phyloP scores from a whole-genome alignment of 371 early-diverging fungal species.

The Apophysomyces elegans region DNA sequence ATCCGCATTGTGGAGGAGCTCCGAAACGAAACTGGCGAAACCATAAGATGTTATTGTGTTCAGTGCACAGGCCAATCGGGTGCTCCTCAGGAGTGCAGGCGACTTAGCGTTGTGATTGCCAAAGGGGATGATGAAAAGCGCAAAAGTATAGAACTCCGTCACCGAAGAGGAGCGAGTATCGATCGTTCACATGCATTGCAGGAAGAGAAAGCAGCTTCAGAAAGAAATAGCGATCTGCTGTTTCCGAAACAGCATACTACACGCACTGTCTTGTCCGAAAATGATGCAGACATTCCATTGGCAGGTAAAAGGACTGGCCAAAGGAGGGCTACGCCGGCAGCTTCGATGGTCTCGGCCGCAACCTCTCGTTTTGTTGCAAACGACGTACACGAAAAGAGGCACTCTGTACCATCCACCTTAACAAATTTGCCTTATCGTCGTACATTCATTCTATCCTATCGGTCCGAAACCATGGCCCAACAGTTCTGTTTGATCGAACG shows the following conservation, averaged over 20 bases:
- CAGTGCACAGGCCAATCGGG: conserved; percentile 25
- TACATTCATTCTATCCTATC: conserved; percentile 53
- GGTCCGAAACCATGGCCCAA: conserved; percentile 60
- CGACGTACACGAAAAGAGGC: background rate
- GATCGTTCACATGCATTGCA: conserved; percentile 11
- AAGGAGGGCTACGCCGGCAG: background rate
- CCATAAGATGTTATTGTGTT: conserved; percentile 23
- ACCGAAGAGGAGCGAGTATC: conserved; percentile 39
- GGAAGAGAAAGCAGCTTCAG: background rate
- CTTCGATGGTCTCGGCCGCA: conserved; percentile 1
- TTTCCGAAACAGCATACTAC: background rate
- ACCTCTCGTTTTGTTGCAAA: background rate
- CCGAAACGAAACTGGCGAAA: conserved; percentile 23
- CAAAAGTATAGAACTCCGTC: conserved; percentile 36
- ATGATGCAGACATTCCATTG: background rate
- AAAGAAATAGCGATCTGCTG: conserved; percentile 7
- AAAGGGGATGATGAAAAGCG: conserved; percentile 30
- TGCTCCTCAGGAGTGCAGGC: conserved; percentile 20
- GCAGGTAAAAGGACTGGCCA: too few relatives aligned
- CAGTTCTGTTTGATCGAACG: conserved; percentile 69
- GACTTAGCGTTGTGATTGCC: conserved; percentile 29
- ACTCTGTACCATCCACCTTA: conserved; percentile 9
- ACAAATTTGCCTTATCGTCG: background rate
- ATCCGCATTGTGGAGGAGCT: conserved; percentile 48
- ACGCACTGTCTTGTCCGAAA: conserved; percentile 2